Conservation (phyloP, 768 basidiomycete species). For the Pulveroboletus frians region DNA sequence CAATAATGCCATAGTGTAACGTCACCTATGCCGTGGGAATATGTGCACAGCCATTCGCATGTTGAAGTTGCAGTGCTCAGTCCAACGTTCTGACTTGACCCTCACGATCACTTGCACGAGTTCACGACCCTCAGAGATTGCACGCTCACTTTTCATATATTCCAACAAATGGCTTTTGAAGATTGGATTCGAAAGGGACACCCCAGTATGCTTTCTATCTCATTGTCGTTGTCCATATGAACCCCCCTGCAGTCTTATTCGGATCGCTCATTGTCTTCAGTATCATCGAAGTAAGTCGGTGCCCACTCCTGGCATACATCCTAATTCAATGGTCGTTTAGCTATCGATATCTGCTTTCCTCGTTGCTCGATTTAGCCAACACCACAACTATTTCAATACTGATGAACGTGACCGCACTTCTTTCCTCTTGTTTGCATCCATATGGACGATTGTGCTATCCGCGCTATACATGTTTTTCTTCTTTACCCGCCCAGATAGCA, state of each 20-base stretch:
- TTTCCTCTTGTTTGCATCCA: conserved; percentile 65
- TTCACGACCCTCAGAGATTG: conserved; percentile 23
- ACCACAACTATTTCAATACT: conserved; percentile 45
- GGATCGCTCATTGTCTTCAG: conserved; percentile 52
- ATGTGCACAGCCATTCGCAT: conserved; percentile 20
- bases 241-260: conserved; percentile 43
- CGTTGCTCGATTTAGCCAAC: conserved; percentile 51
- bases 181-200: conserved; percentile 48
- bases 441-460: conserved; percentile 63
- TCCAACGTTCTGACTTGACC: neutral
- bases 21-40: conserved; percentile 7
- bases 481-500: conserved; percentile 40
- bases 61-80: conserved; percentile 21
- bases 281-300: conserved; percentile 53
- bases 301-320: neutral
- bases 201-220: conserved; percentile 39
- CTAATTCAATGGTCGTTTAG: conserved; percentile 29
- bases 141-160: conserved; percentile 9
- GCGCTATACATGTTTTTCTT: conserved; percentile 52
- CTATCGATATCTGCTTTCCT: conserved; percentile 72
- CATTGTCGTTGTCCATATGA: neutral
- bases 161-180: conserved; percentile 33
- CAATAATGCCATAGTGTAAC: neutral
- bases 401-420: conserved; percentile 57
- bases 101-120: conserved; percentile 24